These are phyloP conservation scores for Mentha longifolia DNA, from an alignment of 257 asterid genomes.

Conservation along the genomic window DNA sequence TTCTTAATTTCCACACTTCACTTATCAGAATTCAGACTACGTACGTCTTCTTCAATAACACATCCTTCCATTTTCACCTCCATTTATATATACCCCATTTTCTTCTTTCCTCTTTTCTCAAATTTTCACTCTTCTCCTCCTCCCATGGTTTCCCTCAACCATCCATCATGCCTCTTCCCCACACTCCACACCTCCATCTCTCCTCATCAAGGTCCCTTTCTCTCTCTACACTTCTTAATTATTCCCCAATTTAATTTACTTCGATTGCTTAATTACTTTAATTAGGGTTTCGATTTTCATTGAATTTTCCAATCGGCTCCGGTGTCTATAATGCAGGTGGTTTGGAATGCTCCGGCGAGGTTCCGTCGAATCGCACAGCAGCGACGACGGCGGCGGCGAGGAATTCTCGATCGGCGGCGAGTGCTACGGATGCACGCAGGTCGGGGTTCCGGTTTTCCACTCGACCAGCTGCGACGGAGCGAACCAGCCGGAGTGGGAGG, in stretches of 20 bases:
- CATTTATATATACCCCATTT: background rate
- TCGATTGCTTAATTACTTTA: too few species aligned
- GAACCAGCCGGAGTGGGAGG: slow-evolving; percentile 91
- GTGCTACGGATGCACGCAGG: slow-evolving; percentile 91
- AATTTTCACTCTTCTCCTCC: slow-evolving; percentile 8
- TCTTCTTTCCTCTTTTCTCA: background rate
- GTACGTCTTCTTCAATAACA: background rate
- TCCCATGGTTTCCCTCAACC: slow-evolving; percentile 64
- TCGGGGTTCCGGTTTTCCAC: slow-evolving; percentile 87
- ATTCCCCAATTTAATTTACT: too few species aligned
- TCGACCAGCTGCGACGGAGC: slow-evolving; percentile 91
- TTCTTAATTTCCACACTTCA: background rate
- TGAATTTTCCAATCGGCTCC: too few species aligned
- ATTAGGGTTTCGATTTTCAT: too few species aligned
- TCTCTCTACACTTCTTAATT: background rate
- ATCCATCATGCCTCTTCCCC: slow-evolving; percentile 57
- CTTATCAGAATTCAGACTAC: background rate
- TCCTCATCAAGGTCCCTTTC: slow-evolving; percentile 52
- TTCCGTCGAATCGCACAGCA: slow-evolving; percentile 43
- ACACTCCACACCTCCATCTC: too few species aligned
- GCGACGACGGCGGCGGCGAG: slow-evolving; percentile 43
- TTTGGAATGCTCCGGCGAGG: slow-evolving; percentile 62
- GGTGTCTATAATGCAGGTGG: slow-evolving; percentile 55
- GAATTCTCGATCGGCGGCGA: slow-evolving; percentile 43
- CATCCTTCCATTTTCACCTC: background rate